Evolutionary conservation across 208 protist genomes (phyloP), one percentile per base, ranked within the genome.

Genomic region (Tetramitus jugosus): DNA sequence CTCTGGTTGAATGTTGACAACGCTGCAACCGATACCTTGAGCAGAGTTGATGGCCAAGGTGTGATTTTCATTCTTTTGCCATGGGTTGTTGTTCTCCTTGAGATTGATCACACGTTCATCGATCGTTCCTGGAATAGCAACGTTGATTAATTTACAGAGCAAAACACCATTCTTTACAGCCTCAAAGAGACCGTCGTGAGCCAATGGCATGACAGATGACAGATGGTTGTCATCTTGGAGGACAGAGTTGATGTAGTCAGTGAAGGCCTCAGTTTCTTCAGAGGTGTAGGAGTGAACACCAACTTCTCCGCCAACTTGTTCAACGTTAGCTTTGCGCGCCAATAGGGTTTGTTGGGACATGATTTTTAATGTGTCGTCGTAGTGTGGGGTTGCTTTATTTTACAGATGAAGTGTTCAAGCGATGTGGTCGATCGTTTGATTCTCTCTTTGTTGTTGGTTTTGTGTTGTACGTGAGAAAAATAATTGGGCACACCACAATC

Each of bases 1-100:
- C 35, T 80, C 31, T n/a, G 88, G 74, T 53, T 87, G 87, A 83
- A 94, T 91, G 79, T 94, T 94, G 60, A 94, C 83, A 43, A 91
- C 76, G 37, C 83, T 86, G 81, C 84, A 91, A 74, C 91, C 91
- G 69, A 94, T 92, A 53, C 87, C 86, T 53, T 82, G 84, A 37
- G 91, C 88, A 29, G 85, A 88, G 80, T 92, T 92, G 75, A 94
- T 85, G 20, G 74, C 76, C 14, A 93, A 77, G 31, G 79, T 85
- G 71, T 88, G 86, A 82, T 94, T 94, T 80, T 93, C 90, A 77
- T 75, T 79, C 29, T 87, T 90, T 78, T 80, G 76, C 83, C 83
- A 65, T 87, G 74, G 68, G 84, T 83, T 80, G n/a, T 49, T 40
- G 2, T 77, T 45, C 3, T 10, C 52, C 39, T 84, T 88, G 14